A percentile compares a stretch with the other conserved stretches of the same genome.
Evolutionary conservation across 495 filamentous ascomycete species (phyloP).

Genomic region (Lichenothelia convexa): DNA sequence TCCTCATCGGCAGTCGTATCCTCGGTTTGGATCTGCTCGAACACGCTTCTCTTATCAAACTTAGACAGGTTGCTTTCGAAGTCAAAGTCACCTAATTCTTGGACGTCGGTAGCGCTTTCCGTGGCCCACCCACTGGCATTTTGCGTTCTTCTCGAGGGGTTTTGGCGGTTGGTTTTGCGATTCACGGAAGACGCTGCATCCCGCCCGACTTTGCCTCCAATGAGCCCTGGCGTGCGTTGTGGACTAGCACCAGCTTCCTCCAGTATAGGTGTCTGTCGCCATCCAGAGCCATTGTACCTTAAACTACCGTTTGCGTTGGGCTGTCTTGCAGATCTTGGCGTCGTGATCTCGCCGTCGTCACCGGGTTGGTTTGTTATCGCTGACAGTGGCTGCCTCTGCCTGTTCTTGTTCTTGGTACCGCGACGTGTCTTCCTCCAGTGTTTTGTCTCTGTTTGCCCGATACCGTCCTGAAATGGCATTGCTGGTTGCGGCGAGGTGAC

Average conservation of each 20-base stretch:
- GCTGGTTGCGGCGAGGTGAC: no score
- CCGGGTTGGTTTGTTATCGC: conserved; percentile 5
- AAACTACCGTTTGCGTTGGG: neutral
- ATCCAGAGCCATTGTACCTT: conserved; percentile 35
- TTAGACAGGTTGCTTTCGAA: conserved; percentile 74
- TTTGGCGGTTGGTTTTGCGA: conserved; percentile 20
- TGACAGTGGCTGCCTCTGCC: neutral
- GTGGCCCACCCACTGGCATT: conserved; percentile 80
- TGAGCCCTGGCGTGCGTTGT: conserved; percentile 12
- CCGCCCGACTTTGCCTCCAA: conserved; percentile 9
- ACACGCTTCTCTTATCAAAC: conserved; percentile 82
- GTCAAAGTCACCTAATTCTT: conserved; percentile 86
- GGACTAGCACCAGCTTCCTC: conserved; percentile 29
- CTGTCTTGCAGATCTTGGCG: neutral
- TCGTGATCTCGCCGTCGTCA: conserved; percentile 17
- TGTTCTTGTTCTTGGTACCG: conserved; percentile 5
- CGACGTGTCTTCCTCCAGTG: neutral
- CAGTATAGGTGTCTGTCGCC: conserved; percentile 68
- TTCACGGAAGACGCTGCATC: conserved; percentile 11
- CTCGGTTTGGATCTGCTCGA: conserved; percentile 71
- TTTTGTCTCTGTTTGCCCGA: neutral
- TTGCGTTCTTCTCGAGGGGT: conserved; percentile 36
- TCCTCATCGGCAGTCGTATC: conserved; percentile 78
- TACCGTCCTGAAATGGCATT: no score
- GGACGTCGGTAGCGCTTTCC: conserved; percentile 91